Conservation (phyloP, 2,329 filamentous ascomycete genomes). For the Diplodia scrobiculata region DNA sequence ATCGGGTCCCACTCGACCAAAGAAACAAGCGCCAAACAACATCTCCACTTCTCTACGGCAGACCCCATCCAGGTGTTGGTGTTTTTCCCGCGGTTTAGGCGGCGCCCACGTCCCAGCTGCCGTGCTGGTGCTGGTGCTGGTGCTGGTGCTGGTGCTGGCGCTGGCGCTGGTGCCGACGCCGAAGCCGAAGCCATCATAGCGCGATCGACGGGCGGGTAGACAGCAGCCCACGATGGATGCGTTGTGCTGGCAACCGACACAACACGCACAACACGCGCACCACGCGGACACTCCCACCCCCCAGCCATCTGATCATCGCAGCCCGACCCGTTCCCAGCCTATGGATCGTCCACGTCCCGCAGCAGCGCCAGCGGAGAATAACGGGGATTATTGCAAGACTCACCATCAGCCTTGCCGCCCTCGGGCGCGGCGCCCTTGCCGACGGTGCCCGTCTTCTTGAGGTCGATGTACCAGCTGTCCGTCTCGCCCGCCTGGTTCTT, state of each 20-base stretch:
- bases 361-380: neutral
- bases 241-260: neutral
- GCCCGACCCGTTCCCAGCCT: neutral
- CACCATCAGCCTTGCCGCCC: constrained; percentile 81
- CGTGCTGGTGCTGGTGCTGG: neutral
- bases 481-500: constrained; percentile 83
- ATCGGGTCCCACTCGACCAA: neutral
- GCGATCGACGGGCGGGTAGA: neutral
- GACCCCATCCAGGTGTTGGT: neutral
- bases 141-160: neutral
- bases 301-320: neutral
- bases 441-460: constrained; percentile 85
- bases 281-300: neutral
- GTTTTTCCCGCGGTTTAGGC: neutral
- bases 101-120: neutral
- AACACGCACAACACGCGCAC: constrained; percentile 5
- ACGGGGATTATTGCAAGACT: constrained; percentile 37
- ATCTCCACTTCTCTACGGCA: neutral
- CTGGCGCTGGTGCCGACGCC: constrained; percentile 16
- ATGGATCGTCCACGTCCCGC: neutral
- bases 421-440: constrained; percentile 69
- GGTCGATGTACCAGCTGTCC: constrained; percentile 90
- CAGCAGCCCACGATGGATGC: neutral
- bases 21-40: neutral
- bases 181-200: constrained; percentile 5